Evolutionary conservation across 78 protist species (phyloP).

Genomic region (Mastigamoeba balamuthi): DNA sequence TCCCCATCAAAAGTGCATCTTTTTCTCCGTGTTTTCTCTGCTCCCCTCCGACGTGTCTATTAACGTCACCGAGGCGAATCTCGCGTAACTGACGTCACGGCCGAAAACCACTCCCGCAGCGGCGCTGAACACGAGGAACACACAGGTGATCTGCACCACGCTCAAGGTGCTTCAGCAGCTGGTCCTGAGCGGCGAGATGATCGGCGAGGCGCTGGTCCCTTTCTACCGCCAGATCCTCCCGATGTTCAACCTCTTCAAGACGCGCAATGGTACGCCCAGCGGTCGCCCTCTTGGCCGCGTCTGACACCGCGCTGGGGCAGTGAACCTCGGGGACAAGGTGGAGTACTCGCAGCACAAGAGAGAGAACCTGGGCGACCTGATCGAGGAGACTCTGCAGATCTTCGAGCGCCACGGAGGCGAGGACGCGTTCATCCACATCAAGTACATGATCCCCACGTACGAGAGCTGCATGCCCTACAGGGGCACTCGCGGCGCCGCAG

Average conservation of each 20-base stretch:
- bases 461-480: conserved; percentile 62
- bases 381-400: conserved; percentile 79
- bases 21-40: too few species aligned
- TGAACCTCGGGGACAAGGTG: conserved; percentile 63
- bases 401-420: conserved; percentile 64
- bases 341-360: conserved; percentile 75
- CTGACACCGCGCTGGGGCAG: not conserved
- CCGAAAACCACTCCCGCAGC: too few species aligned
- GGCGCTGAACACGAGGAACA: conserved; percentile 86
- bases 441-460: conserved; percentile 86
- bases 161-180: conserved; percentile 76
- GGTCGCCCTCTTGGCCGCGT: too few species aligned
- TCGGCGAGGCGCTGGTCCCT: conserved; percentile 84
- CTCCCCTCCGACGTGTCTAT: too few species aligned
- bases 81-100: too few species aligned
- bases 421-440: conserved; percentile 86
- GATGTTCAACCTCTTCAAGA: conserved; percentile 73
- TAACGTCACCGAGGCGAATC: too few species aligned
- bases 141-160: conserved; percentile 53
- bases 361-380: conserved; percentile 73
- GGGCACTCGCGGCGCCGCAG: too few species aligned
- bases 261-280: conserved; percentile 20
- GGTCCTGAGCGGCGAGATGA: conserved; percentile 59
- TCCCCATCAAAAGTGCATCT: conserved; percentile 72
- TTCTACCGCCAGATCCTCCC: conserved; percentile 91